Evolutionary conservation across 208 protist species (phyloP).

Genomic region (Kentomonas sorsogonicus): DNA sequence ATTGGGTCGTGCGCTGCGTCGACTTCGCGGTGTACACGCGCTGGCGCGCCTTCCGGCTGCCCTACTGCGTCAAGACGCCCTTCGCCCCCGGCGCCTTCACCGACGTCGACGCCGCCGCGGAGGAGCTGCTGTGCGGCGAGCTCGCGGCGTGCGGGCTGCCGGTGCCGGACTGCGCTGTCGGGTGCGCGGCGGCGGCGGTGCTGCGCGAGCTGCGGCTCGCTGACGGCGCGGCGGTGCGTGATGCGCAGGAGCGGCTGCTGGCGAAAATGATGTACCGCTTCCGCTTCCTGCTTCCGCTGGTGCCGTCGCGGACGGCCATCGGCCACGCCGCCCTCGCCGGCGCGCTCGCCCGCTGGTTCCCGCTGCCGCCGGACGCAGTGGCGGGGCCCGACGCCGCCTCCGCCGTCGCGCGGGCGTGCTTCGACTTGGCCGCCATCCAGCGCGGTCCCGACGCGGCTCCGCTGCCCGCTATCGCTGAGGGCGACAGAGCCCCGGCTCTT

Average conservation of each 20-base stretch:
- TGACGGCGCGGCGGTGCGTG: conserved; percentile 12
- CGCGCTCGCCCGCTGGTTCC: conserved; percentile 25
- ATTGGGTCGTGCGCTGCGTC: conserved; percentile 27
- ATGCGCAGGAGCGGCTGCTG: conserved; percentile 31
- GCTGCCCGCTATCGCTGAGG: neutral
- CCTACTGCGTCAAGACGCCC: conserved; percentile 75
- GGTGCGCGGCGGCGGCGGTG: conserved; percentile 22
- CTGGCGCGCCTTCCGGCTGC: conserved; percentile 81
- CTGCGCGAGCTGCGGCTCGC: conserved; percentile 18
- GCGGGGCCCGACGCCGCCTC: neutral
- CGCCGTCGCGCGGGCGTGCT: conserved; percentile 12
- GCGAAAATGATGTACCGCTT: conserved; percentile 36
- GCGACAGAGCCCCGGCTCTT: neutral
- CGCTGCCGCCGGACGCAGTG: neutral
- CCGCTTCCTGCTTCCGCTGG: conserved; percentile 59
- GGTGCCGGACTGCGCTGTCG: conserved; percentile 22
- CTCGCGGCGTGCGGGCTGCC: conserved; percentile 18
- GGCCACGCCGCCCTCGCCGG: conserved; percentile 18
- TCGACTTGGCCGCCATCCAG: conserved; percentile 32
- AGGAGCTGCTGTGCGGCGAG: conserved; percentile 41
- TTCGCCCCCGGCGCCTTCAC: conserved; percentile 16
- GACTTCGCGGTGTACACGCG: conserved; percentile 86
- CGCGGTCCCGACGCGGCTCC: conserved; percentile 8
- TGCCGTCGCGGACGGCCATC: conserved; percentile 45
- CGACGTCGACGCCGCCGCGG: conserved; percentile 35